Conservation (phyloP, 345 rosid species). For the Melastoma malabathricum region DNA sequence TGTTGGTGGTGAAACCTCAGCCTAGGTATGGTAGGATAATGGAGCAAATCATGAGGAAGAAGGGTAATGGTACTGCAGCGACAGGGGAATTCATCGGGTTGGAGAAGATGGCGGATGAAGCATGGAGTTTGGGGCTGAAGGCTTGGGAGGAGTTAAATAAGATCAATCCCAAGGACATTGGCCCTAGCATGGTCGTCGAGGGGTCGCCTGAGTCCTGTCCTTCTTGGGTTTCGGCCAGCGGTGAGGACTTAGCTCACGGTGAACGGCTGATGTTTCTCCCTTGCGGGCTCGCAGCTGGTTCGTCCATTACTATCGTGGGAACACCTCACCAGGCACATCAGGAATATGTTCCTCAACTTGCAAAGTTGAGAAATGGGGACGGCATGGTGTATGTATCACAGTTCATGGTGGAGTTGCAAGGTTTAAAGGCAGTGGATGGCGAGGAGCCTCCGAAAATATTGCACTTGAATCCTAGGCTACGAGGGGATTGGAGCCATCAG, state of each 20-base stretch:
- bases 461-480: constrained; percentile 86
- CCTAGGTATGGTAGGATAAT: constrained; percentile 64
- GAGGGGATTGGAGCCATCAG: constrained; percentile 79
- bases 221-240: constrained; percentile 60
- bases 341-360: constrained; percentile 72
- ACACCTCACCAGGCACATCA: constrained; percentile 76
- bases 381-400: constrained; percentile 76
- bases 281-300: constrained; percentile 90
- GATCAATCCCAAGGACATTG: constrained; percentile 29
- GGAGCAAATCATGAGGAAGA: constrained; percentile 57
- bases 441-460: constrained; percentile 95
- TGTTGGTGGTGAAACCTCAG: constrained; percentile 28
- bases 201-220: constrained; percentile 60
- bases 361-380: constrained; percentile 31
- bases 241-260: constrained; percentile 56
- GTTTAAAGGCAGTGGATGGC: constrained; percentile 77
- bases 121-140: constrained; percentile 78
- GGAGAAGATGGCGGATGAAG: constrained; percentile 87
- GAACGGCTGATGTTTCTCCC: constrained; percentile 73
- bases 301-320: constrained; percentile 87
- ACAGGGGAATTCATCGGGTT: constrained; percentile 45
- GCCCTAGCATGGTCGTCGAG: constrained; percentile 22
- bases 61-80: constrained; percentile 22
- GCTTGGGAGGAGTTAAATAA: constrained; percentile 81
- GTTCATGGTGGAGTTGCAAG: constrained; percentile 91